Base-by-base conservation (phyloP, 352 stramenopile genomes). In the Phytophthora agathidicida region DNA sequence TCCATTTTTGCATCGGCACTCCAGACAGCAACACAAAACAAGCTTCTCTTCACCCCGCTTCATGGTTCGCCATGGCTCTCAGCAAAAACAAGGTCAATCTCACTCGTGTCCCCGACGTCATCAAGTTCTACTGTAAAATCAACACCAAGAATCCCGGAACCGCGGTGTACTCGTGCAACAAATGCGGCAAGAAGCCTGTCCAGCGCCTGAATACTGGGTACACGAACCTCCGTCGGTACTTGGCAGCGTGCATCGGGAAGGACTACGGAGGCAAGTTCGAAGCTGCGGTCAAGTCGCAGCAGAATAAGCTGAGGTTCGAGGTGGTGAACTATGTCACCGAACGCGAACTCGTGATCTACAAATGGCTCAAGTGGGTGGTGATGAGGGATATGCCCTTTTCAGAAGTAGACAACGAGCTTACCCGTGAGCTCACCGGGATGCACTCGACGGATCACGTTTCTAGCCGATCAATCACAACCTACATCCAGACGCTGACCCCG, bases 351-450 rank as follows among this genome's bases (percentile, higher is more conserved):
- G 23, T 32, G 7, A n/a, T 46, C 7, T 46, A 17, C 14, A 28
- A 19, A n/a, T 46, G 38, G 38, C 4, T 46, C 3, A n/a, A 31
- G 22, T 46, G 38, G 22, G 20, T 46, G 8, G 5, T 46, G 11
- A 46, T 46, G 38, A 7, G 38, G 3, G 22, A 46, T 22, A 46
- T 46, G 20, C 19, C 38, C 5, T n/a, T 46, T 30, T 46, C 38
- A 16, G 38, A 46, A 16, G 38, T 46, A 9, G 38, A 46, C 22
- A 46, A 46, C 11, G 8, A 2, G n/a, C 35, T 42, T 7, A 42
- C 35, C 6, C 35, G 35, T 37, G n/a, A n/a, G n/a, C n/a, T n/a
- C n/a, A 16, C 7, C 7, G 35, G 35, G 9, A 42, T 42, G 11
- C 22, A 23, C n/a, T 26, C n/a, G 4, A 26, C 17, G 3, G n/a